phyloP scores from a whole-genome alignment of 164 flowering plant species.

The Malania oleifera region DNA sequence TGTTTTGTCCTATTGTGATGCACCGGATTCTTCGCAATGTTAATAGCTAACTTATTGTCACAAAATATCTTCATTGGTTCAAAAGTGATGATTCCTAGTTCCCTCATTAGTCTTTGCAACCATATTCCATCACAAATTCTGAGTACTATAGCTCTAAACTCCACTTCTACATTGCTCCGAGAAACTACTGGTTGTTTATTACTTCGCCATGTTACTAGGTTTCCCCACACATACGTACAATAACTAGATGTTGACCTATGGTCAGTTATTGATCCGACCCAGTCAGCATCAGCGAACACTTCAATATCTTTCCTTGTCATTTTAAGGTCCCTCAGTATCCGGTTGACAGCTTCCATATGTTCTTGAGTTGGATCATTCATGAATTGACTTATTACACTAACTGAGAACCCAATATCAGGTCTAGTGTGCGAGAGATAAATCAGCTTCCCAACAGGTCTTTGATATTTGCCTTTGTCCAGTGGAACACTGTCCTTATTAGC shows the following conservation, averaged over 20 bases:
- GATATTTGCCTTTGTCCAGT: constrained; percentile 4
- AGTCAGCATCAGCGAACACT: too few species aligned
- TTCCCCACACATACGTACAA: too few species aligned
- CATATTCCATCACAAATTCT: background rate
- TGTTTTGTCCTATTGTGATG: constrained; percentile 5
- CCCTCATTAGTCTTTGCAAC: too few species aligned
- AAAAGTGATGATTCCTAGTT: background rate
- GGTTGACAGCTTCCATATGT: background rate
- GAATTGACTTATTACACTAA: constrained; percentile 1
- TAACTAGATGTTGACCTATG: background rate
- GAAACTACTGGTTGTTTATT: constrained; percentile 1
- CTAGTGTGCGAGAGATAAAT: too few species aligned
- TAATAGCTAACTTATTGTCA: constrained; percentile 1
- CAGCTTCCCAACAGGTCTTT: background rate
- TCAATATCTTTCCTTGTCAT: background rate
- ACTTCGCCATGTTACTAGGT: constrained; percentile 3
- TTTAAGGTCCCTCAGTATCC: background rate
- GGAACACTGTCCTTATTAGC: background rate
- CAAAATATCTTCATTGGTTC: constrained; percentile 2
- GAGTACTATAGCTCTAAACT: background rate
- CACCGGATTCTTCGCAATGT: constrained; percentile 3
- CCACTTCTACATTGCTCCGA: background rate
- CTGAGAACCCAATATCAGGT: background rate
- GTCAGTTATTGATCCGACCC: background rate
- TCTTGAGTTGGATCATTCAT: background rate